Evolutionary conservation across 2,329 filamentous ascomycete species (phyloP), one percentile per base, ranked within the genome.

Genomic region (Neonectria punicea): DNA sequence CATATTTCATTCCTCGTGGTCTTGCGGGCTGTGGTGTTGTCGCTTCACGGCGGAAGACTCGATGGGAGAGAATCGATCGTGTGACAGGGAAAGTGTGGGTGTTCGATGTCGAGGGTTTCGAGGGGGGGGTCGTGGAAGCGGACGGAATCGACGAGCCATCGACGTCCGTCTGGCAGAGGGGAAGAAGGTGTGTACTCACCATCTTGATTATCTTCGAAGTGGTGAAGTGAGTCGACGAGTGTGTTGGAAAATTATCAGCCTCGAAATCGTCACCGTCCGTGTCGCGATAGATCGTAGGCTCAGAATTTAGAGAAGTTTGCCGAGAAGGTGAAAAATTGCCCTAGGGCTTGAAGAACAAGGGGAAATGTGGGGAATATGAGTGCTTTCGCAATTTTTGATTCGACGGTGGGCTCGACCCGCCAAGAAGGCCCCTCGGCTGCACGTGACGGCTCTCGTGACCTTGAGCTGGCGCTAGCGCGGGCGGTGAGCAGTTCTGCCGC

Each of bases 201-300:
- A 84, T 84, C 78, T 80, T 84, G 79, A 80, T 78, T 78, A 76
- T 75, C 77, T 80, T 79, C 75, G 78, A 78, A 77, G 76, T 78
- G 78, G 71, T 78, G 78, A 80, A 79, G 77, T 80, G 73, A 78
- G 78, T 78, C 78, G 78, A 77, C 76, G 74, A 77, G 75, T 78
- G 76, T 74, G 72, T 76, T 74, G 69, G 66, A 65, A 68, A 72
- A 74, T 74, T 73, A 73, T 77, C 74, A 77, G 75, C 75, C 75
- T 78, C 75, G 69, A 43, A 43, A 76, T 73, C 73, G 77, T 78
- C 71, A 75, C 75, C 75, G 75, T 76, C 76, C 71, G 71, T 76
- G 71, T 77, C 74, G 73, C 75, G 75, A 78, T 75, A 71, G 72
- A 71, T 77, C 73, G 74, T 72, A 74, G 68, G 65, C 66, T 65